These are phyloP conservation scores for Aspergillus panamensis DNA, from an alignment of 495 filamentous ascomycete species.

Conservation along the genomic window DNA sequence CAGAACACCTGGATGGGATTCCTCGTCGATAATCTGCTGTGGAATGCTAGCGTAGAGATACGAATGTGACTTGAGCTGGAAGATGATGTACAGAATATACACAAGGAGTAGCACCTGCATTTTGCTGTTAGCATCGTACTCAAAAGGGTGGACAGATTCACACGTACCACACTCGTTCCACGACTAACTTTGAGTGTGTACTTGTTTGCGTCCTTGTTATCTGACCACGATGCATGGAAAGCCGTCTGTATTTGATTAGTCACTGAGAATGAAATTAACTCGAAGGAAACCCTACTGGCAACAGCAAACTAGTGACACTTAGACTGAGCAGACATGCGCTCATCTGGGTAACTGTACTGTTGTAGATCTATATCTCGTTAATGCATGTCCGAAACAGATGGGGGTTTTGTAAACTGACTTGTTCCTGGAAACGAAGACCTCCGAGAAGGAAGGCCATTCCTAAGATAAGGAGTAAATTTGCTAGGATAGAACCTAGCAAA, in stretches of 20 bases:
- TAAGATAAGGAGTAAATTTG: slow-evolving; percentile 81
- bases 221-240: slow-evolving; percentile 82
- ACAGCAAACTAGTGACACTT: slow-evolving; percentile 78
- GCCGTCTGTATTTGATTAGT: slow-evolving; percentile 54
- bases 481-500: slow-evolving; percentile 80
- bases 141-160: neutral
- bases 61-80: slow-evolving; percentile 87
- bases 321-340: slow-evolving; percentile 87
- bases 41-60: slow-evolving; percentile 91
- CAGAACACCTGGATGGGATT: slow-evolving; percentile 79
- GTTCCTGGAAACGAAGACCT: slow-evolving; percentile 82
- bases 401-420: slow-evolving; percentile 44
- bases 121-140: neutral
- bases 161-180: slow-evolving; percentile 78
- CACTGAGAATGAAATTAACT: too few species aligned
- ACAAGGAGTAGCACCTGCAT: slow-evolving; percentile 69
- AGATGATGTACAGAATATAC: slow-evolving; percentile 80
- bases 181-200: slow-evolving; percentile 79
- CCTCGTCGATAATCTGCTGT: slow-evolving; percentile 84
- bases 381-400: neutral
- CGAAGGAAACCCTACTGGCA: slow-evolving; percentile 54
- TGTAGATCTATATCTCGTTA: slow-evolving; percentile 64
- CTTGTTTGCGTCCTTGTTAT: slow-evolving; percentile 56
- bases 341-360: slow-evolving; percentile 92
- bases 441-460: slow-evolving; percentile 88